Conservation (phyloP, 2,329 filamentous ascomycete genomes). For the Nothopassalora personata region DNA sequence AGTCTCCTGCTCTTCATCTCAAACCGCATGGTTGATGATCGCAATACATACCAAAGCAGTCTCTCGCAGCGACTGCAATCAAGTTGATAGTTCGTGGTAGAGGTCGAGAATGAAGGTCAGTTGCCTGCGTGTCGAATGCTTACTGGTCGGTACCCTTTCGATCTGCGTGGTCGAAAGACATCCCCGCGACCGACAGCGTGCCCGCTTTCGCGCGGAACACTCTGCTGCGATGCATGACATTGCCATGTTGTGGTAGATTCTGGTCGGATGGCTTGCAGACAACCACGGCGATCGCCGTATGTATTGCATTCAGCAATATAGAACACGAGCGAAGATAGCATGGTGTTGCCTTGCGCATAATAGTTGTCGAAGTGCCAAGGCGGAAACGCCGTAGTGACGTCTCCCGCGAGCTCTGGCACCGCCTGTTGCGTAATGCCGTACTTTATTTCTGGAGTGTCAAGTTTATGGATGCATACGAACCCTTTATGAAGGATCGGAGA, state of each 20-base stretch:
- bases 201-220: neutral
- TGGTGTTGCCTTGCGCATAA: neutral
- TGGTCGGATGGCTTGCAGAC: neutral
- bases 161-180: neutral
- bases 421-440: neutral
- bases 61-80: neutral
- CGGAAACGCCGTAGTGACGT: neutral
- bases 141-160: neutral
- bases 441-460: neutral
- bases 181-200: neutral
- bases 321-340: neutral
- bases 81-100: neutral
- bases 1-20: neutral
- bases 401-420: neutral
- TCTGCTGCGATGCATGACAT: neutral
- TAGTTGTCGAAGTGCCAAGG: neutral
- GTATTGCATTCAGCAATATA: neutral
- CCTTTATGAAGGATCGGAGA: neutral
- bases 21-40: neutral
- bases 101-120: neutral
- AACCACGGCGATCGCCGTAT: neutral
- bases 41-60: neutral
- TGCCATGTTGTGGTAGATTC: neutral
- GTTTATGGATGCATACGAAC: neutral
- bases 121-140: neutral